phyloP scores from a whole-genome alignment of 768 basidiomycete genomes.

The Crassisporium funariophilum region DNA sequence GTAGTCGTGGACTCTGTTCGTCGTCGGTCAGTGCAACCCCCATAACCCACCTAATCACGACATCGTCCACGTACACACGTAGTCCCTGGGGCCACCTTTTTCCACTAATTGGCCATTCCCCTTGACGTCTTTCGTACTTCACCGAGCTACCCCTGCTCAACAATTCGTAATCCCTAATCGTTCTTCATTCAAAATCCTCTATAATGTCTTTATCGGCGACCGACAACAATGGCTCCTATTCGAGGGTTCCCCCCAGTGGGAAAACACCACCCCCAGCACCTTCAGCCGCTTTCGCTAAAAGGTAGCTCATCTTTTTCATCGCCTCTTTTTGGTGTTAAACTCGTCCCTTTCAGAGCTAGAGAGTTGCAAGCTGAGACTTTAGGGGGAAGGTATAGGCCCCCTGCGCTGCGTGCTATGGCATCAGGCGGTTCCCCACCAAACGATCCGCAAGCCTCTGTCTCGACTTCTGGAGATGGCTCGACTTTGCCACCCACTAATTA shows the following conservation, averaged over 20 bases:
- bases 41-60: constrained; percentile 41
- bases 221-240: constrained; percentile 81
- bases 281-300: constrained; percentile 87
- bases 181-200: constrained; percentile 58
- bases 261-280: constrained; percentile 91
- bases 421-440: constrained; percentile 74
- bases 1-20: constrained; percentile 54
- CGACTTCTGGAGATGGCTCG: constrained; percentile 59
- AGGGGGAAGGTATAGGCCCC: constrained; percentile 72
- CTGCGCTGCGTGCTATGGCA: constrained; percentile 73
- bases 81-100: constrained; percentile 36
- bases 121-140: constrained; percentile 31
- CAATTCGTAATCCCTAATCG: constrained; percentile 80
- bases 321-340: constrained; percentile 19
- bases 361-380: constrained; percentile 82
- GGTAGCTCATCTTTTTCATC: constrained; percentile 32
- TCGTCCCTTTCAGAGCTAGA: constrained; percentile 59
- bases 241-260: constrained; percentile 75
- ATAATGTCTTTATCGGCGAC: constrained; percentile 92
- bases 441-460: constrained; percentile 60
- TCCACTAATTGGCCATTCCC: constrained; percentile 32
- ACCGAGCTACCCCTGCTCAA: constrained; percentile 26
- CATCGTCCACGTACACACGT: constrained; percentile 32
- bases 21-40: constrained; percentile 35
- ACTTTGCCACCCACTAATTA: constrained; percentile 72